Percentiles rank a stretch among this genome's conserved stretches.
Evolutionary conservation across 345 rosid species (phyloP).

Genomic region (Moricandia arvensis): DNA sequence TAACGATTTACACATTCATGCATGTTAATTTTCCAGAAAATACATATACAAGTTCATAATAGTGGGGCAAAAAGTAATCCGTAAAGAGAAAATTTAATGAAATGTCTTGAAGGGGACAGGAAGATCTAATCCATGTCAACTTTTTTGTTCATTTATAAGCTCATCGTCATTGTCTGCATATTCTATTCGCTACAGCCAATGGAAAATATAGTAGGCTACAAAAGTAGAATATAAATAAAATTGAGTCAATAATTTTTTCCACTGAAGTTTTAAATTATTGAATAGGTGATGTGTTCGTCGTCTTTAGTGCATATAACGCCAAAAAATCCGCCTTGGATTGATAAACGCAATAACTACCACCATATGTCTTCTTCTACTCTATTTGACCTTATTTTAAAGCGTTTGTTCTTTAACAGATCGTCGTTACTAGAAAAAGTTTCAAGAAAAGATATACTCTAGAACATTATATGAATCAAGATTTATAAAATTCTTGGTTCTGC

Average conservation of each 20-base stretch:
- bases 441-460: not conserved
- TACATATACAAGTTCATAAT: not conserved
- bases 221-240: not conserved
- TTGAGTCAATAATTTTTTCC: not conserved
- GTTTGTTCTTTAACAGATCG: not conserved
- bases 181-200: not conserved
- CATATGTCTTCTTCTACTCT: not conserved
- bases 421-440: not conserved
- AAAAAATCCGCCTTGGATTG: conserved; percentile 18
- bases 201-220: not conserved
- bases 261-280: conserved; percentile 6
- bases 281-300: conserved; percentile 12
- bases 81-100: not conserved
- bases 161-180: conserved; percentile 30
- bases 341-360: conserved; percentile 20
- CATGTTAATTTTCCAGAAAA: not conserved
- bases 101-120: conserved; percentile 16
- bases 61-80: not conserved
- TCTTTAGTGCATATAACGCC: conserved; percentile 19
- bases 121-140: conserved; percentile 30
- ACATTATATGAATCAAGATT: not conserved
- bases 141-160: not conserved
- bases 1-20: conserved; percentile 9
- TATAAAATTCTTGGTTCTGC: not conserved
- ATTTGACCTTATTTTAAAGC: not conserved